Evolutionary conservation across 176 grass and related monocot genomes (phyloP), one percentile per base, ranked within the genome.

Genomic region (Musa acuminata): DNA sequence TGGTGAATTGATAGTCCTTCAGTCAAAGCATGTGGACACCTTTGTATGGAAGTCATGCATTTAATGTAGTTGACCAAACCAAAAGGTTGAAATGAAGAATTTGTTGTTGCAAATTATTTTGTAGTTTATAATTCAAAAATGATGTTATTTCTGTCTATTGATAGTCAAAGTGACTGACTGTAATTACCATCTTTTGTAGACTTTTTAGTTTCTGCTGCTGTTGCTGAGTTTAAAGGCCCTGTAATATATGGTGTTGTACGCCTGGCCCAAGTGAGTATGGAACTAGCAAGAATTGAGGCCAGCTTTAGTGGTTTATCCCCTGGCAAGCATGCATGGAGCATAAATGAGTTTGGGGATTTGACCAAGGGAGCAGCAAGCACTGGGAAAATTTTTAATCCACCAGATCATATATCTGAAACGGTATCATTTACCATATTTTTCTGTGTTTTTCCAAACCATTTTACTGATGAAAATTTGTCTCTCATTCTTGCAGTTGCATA

Each of bases 271-370:
- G 95, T 94, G 82, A 99, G 82, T 80, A 94, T 99, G 90, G 90
- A 89, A 77, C 81, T 89, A 64, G 82, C 86, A 62, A 94, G 83
- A 89, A 79, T 99, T 73, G 96, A 99, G 58, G 86, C 88, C 23
- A 99, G 69, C n/a, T 99, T 94, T 87, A 91, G 95, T 84, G 95
- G 90, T 53, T 70, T 99, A 43, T 87, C 86, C 55, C 84, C 86
- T 89, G 91, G 95, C 75, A 99, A 91, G 75, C 84, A 99, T 82
- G 95, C 85, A 72, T 99, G 95, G 95, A 89, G 90, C 58, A 94
- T 99, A 86, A 99, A 99, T 77, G 84, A 94, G 85, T 91, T 79
- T 77, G 95, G 95, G 0, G 88, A 99, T 86, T 87, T 99, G 73
- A 99, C 95, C 80, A 87, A 79, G 76, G 95, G 86, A 78, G 82